Evolutionary conservation across 1,284 basidiomycete genomes (phyloP).

Genomic region (Ustilago trichophora): DNA sequence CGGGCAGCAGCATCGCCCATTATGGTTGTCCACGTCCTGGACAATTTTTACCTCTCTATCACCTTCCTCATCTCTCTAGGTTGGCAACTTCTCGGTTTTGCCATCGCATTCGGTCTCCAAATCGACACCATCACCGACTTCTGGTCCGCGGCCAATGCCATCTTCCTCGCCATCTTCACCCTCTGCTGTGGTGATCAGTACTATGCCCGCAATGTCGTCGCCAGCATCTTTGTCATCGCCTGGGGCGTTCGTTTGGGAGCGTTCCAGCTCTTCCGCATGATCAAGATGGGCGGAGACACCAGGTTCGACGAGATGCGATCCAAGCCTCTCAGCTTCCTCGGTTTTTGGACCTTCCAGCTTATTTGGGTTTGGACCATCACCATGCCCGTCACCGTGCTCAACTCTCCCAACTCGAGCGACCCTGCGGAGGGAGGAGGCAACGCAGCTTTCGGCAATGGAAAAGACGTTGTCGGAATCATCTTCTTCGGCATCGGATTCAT

Average conservation of each 20-base stretch:
- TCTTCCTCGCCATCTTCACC: constrained; percentile 66
- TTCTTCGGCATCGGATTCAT: constrained; percentile 75
- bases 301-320: constrained; percentile 64
- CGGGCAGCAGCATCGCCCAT: background rate
- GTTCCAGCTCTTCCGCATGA: constrained; percentile 62
- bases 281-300: constrained; percentile 62
- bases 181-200: constrained; percentile 68
- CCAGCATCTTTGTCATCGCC: constrained; percentile 72
- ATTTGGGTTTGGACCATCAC: constrained; percentile 59
- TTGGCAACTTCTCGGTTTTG: constrained; percentile 76
- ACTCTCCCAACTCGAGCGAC: constrained; percentile 51
- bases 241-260: constrained; percentile 61
- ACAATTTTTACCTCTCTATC: constrained; percentile 75
- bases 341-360: constrained; percentile 55
- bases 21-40: constrained; percentile 68
- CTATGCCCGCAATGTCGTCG: constrained; percentile 72
- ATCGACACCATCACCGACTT: constrained; percentile 64
- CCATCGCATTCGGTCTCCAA: constrained; percentile 68
- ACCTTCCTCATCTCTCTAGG: constrained; percentile 75
- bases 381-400: constrained; percentile 56
- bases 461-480: constrained; percentile 77
- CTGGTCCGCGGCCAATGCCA: constrained; percentile 58
- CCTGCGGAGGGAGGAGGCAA: constrained; percentile 38
- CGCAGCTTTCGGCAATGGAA: constrained; percentile 45
- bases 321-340: constrained; percentile 44